Conservation (phyloP, 345 rosid genomes). For the Tarenaya hassleriana region DNA sequence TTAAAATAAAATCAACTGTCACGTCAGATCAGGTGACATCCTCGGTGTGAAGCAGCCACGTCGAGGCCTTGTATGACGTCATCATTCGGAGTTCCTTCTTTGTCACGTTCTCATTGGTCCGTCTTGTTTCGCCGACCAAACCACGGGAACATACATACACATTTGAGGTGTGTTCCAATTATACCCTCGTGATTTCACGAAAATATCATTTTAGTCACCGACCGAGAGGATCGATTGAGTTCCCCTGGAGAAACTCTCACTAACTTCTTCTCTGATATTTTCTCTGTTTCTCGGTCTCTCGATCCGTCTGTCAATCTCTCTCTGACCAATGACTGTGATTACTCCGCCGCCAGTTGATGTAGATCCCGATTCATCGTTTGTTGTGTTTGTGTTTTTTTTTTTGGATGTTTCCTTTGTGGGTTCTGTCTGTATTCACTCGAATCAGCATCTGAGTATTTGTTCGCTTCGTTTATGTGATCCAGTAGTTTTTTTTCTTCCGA, state of each 20-base stretch:
- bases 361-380: constrained; percentile 20
- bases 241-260: constrained; percentile 29
- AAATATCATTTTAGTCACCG: too few relatives aligned
- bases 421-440: constrained; percentile 3
- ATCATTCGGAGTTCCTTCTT: not conserved
- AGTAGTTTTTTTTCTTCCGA: constrained; percentile 23
- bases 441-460: constrained; percentile 10
- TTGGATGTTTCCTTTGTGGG: constrained; percentile 18
- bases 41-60: too few relatives aligned
- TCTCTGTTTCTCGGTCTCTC: constrained; percentile 15
- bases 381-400: constrained; percentile 7
- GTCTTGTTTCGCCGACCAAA: constrained; percentile 11
- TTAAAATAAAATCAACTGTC: too few relatives aligned
- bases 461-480: constrained; percentile 16
- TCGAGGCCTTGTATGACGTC: too few relatives aligned
- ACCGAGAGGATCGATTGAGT: constrained; percentile 18
- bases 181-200: constrained; percentile 4
- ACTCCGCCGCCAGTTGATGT: constrained; percentile 81
- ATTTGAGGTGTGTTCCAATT: constrained; percentile 20
- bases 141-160: constrained; percentile 19
- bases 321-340: constrained; percentile 64
- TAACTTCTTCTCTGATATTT: constrained; percentile 16
- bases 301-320: constrained; percentile 34
- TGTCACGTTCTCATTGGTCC: constrained; percentile 34
- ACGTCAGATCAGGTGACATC: too few relatives aligned